A percentile compares a stretch with the other conserved stretches of the same genome.
Conservation (phyloP, 2,329 filamentous ascomycete species). For the Fusarium sp. region DNA sequence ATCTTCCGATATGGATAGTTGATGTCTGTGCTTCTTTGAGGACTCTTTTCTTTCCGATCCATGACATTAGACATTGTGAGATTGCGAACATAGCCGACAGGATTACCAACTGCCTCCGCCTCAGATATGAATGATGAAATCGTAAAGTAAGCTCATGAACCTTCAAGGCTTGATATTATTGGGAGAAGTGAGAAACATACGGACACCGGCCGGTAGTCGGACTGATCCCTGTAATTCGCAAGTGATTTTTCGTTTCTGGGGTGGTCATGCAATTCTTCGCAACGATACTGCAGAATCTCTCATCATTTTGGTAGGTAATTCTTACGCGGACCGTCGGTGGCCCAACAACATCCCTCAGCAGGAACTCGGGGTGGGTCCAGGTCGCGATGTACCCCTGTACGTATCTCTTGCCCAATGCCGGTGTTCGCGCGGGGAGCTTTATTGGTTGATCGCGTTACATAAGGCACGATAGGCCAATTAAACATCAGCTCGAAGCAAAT, state of each 20-base stretch:
- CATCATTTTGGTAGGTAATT: conserved; percentile 16
- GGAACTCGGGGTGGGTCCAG: conserved; percentile 44
- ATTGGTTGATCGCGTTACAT: conserved; percentile 24
- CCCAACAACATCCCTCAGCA: conserved; percentile 37
- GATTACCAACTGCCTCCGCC: conserved; percentile 28
- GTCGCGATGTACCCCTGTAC: conserved; percentile 15
- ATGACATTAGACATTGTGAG: background rate
- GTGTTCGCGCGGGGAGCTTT: conserved; percentile 16
- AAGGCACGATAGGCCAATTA: conserved; percentile 11
- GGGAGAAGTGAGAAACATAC: conserved; percentile 9
- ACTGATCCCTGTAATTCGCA: conserved; percentile 15
- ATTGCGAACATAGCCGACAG: conserved; percentile 1
- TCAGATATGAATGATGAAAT: conserved; percentile 28
- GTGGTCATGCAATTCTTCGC: conserved; percentile 27
- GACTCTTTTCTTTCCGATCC: background rate
- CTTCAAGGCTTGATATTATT: conserved; percentile 1
- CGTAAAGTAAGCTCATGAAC: conserved; percentile 18
- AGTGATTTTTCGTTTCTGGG: background rate
- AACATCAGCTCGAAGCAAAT: conserved; percentile 35
- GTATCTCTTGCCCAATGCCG: conserved; percentile 26
- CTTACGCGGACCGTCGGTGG: conserved; percentile 44
- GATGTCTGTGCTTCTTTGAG: background rate
- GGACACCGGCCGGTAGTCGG: conserved; percentile 44
- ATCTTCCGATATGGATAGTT: background rate
- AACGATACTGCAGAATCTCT: conserved; percentile 9